Conservation (phyloP, 164 flowering plant genomes). For the Litsea cubeba region DNA sequence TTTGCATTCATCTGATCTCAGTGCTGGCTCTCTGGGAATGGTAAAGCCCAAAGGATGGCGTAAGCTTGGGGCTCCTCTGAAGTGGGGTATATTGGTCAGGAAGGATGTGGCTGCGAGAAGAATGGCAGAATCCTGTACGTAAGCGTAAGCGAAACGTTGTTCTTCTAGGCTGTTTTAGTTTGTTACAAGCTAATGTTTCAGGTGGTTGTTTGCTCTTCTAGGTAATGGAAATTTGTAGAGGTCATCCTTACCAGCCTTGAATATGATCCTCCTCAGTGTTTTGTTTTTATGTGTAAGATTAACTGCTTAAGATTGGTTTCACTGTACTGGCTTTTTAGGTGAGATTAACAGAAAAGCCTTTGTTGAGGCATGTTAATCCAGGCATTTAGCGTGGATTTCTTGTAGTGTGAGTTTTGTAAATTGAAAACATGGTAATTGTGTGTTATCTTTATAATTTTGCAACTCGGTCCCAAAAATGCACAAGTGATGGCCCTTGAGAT, state of each 20-base stretch:
- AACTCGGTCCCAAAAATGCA: too few species aligned
- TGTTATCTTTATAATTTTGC: too few species aligned
- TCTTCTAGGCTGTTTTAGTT: too few species aligned
- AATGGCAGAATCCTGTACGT: conserved; percentile 8
- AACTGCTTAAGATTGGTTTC: background rate
- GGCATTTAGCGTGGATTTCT: too few species aligned
- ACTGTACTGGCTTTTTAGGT: background rate
- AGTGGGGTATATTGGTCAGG: conserved; percentile 31
- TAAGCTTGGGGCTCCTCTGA: conserved; percentile 48
- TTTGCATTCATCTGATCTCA: conserved; percentile 15
- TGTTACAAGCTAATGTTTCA: background rate
- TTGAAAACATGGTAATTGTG: too few species aligned
- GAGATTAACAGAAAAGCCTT: too few species aligned
- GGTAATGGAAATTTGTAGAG: background rate
- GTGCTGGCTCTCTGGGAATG: conserved; percentile 16
- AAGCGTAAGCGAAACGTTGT: background rate
- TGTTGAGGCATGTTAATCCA: too few species aligned
- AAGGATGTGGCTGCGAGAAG: conserved; percentile 35
- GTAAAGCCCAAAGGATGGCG: conserved; percentile 38
- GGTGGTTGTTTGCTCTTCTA: background rate
- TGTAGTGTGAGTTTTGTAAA: too few species aligned
- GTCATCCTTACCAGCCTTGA: background rate
- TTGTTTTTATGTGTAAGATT: background rate
- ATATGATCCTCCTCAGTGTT: background rate
- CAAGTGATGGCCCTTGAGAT: too few species aligned